These are phyloP conservation scores for Datisca glomerata DNA, from an alignment of 306 rosid species.

Conservation along the genomic window DNA sequence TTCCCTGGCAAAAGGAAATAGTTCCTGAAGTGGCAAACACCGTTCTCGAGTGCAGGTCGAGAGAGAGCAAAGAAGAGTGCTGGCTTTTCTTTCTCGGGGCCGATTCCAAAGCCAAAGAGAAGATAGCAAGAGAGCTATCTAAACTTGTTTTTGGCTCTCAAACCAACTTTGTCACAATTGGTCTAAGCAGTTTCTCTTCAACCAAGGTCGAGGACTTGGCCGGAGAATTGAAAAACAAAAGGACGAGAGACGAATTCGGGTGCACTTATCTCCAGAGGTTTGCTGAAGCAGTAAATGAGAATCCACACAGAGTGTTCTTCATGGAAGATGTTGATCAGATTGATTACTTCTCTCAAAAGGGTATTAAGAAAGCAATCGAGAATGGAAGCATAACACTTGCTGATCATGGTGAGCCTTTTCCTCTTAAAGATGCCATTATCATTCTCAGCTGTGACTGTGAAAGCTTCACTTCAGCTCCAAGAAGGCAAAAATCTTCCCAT, in stretches of 20 bases:
- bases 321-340: conserved; percentile 59
- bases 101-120: conserved; percentile 44
- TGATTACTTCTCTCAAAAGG: conserved; percentile 46
- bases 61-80: conserved; percentile 39
- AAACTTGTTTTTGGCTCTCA: conserved; percentile 65
- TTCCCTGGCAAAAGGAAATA: conserved; percentile 35
- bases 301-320: conserved; percentile 72
- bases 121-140: conserved; percentile 57
- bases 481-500: conserved; percentile 8
- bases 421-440: conserved; percentile 65
- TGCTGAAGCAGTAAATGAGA: conserved; percentile 70
- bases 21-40: conserved; percentile 40
- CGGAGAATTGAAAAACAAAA: conserved; percentile 28
- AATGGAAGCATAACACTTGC: conserved; percentile 42
- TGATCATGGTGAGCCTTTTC: conserved; percentile 40
- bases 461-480: conserved; percentile 22
- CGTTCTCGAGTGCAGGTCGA: conserved; percentile 56
- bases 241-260: conserved; percentile 40
- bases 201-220: conserved; percentile 14
- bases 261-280: conserved; percentile 44
- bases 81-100: conserved; percentile 53
- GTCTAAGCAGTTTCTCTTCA: conserved; percentile 32
- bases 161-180: conserved; percentile 30
- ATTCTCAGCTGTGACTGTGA: conserved; percentile 49
- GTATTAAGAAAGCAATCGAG: conserved; percentile 47